Evolutionary conservation across 192 early-diverging fungal genomes (phyloP), one percentile per base, ranked within the genome.

Genomic region (Allomyces macrogynus): DNA sequence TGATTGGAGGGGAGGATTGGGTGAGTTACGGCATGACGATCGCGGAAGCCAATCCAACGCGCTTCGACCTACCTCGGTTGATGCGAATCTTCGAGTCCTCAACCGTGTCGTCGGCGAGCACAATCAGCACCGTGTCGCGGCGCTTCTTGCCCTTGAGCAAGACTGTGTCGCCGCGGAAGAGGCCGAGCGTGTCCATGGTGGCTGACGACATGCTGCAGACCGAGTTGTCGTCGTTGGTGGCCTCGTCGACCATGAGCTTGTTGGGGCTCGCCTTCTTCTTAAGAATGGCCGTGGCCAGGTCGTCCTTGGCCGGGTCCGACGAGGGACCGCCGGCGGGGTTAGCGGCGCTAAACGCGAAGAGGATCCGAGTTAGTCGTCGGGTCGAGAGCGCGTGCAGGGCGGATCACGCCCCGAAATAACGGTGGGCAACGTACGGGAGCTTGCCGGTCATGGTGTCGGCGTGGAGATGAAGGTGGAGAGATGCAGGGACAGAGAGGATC

Each of bases 61-160:
- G 32, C 32, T 40, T 7, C 5, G 20, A 57, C 70, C 61, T 69
- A 85, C 83, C 80, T 67, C 90, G 90, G 82, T 97, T 93, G 69
- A 99, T 85, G 68, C 86, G 80, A 70, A 92, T 88, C 77, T 97
- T 97, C 71, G 87, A 87, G 70, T 86, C 84, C 70, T 97, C 94
- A 62, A 91, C 82, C 43, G 84, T 80, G 69, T 97, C 94, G 78
- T 95, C 91, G 62, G 88, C 81, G 60, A 96, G 77, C 63, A 92
- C 91, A 68, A 97, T 91, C 43, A 99, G 75, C 18, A 97, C 93
- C 14, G 95, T 99, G 73, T 99, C 93, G 68, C 84, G 83, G 72
- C 94, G 85, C 84, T 92, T 95, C 82, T 99, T 99, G 71, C 95
- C 95, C 80, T 95, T 96, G 71, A 99, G 71, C 26, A 99, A 71